Conservation (phyloP, 2,329 filamentous ascomycete species). For the Mariannaea elegans region DNA sequence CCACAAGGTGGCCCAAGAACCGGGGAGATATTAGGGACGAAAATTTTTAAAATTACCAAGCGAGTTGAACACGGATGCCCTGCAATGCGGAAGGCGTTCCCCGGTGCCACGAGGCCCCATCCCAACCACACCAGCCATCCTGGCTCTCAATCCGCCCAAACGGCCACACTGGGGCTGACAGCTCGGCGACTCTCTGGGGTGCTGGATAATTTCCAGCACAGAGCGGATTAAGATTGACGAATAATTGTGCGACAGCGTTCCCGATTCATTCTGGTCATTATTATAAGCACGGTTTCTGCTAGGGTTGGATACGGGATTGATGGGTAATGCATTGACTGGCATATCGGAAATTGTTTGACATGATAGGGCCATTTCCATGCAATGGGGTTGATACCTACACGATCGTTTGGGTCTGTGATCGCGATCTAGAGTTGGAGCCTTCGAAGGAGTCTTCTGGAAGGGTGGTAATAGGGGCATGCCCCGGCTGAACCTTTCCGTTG, state of each 20-base stretch:
- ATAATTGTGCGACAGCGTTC: constrained; percentile 6
- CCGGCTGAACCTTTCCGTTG: constrained; percentile 25
- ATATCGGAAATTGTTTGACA: too few relatives aligned
- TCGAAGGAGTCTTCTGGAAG: constrained; percentile 41
- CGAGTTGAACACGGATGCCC: constrained; percentile 34
- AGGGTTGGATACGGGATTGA: not conserved
- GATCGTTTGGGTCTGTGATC: constrained; percentile 15
- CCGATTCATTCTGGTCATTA: not conserved
- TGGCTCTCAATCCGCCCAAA: constrained; percentile 21
- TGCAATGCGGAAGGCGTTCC: constrained; percentile 43
- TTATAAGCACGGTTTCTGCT: not conserved
- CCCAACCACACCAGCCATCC: constrained; percentile 28
- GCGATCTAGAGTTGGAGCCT: constrained; percentile 30
- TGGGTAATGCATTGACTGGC: not conserved
- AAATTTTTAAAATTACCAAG: constrained; percentile 44
- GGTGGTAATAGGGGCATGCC: constrained; percentile 22
- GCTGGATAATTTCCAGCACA: constrained; percentile 21
- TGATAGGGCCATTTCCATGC: not conserved
- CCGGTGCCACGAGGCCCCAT: constrained; percentile 42
- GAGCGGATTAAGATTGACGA: constrained; percentile 30
- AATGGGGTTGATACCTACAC: not conserved
- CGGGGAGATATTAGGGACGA: constrained; percentile 34
- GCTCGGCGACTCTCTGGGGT: constrained; percentile 29
- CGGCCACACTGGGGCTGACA: constrained; percentile 29
- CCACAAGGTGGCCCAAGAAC: constrained; percentile 34